Evolutionary conservation across 257 asterid genomes (phyloP).

Genomic region (Knoxia roxburghii): DNA sequence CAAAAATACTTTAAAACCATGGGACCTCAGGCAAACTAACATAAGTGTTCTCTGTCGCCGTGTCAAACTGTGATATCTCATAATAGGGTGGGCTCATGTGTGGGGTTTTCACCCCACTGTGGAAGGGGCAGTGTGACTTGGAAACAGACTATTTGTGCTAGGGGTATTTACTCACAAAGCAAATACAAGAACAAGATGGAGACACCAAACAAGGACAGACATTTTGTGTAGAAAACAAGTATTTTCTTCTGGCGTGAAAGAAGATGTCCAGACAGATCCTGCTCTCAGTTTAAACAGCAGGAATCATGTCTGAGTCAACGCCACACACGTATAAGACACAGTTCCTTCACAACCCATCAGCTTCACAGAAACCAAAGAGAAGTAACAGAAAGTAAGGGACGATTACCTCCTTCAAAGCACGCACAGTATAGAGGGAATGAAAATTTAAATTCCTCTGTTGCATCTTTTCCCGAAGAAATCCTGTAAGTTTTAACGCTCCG

Average conservation of each 20-base stretch:
- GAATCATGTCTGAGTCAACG: background rate
- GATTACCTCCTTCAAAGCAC: conserved; percentile 81
- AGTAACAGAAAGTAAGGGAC: conserved; percentile 1
- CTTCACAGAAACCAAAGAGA: background rate
- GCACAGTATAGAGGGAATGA: conserved; percentile 87
- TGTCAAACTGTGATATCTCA: too few species aligned
- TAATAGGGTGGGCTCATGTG: too few species aligned
- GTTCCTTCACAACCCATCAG: too few species aligned
- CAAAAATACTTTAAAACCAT: too few species aligned
- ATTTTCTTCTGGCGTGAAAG: background rate
- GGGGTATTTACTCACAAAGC: background rate
- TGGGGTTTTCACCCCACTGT: too few species aligned
- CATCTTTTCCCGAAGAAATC: conserved; percentile 84
- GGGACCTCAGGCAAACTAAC: too few species aligned
- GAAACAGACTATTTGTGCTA: too few species aligned
- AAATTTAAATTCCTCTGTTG: conserved; percentile 63
- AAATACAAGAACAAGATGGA: background rate
- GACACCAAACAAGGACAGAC: background rate
- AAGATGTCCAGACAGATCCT: background rate
- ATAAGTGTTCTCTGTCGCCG: too few species aligned
- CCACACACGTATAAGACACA: too few species aligned
- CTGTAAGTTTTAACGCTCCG: conserved; percentile 93
- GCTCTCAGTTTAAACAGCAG: background rate
- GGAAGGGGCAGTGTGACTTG: too few species aligned
- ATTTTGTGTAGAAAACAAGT: background rate